Percentiles rank a stretch among this genome's conserved stretches.
Evolutionary conservation across 225 moss, liverwort and hornwort species (phyloP).

Genomic region (Takakia lepidozioides): DNA sequence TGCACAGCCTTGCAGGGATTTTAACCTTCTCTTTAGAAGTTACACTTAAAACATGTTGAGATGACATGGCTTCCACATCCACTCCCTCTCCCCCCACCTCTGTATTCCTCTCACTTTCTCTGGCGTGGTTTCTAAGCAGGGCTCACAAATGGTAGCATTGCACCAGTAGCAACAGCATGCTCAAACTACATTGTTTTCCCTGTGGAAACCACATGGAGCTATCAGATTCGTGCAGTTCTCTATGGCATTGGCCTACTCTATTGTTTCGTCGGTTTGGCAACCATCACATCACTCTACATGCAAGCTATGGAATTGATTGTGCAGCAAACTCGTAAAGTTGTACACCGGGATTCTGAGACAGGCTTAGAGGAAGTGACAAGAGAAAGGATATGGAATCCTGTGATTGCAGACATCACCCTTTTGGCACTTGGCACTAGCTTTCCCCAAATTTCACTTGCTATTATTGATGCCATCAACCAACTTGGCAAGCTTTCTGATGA

Average conservation of each 20-base stretch:
- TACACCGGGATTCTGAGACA: constrained; percentile 31
- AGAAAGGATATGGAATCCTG: constrained; percentile 71
- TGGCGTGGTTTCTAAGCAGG: constrained; percentile 22
- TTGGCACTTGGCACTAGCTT: constrained; percentile 85
- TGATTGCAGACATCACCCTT: constrained; percentile 86
- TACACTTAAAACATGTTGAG: too few species aligned
- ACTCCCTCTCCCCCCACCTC: too few species aligned
- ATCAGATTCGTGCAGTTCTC: constrained; percentile 52
- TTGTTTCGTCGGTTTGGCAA: constrained; percentile 78
- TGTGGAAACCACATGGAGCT: constrained; percentile 62
- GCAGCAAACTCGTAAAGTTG: constrained; percentile 55
- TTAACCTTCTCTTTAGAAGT: too few species aligned
- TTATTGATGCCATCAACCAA: constrained; percentile 71
- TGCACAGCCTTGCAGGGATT: too few species aligned
- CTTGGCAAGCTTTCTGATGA: constrained; percentile 49
- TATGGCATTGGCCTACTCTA: constrained; percentile 63
- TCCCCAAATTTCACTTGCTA: constrained; percentile 77
- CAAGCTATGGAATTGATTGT: constrained; percentile 82
- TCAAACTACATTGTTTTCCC: constrained; percentile 42
- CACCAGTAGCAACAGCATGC: constrained; percentile 22
- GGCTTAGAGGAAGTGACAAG: constrained; percentile 34
- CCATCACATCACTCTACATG: constrained; percentile 66
- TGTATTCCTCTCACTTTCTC: too few species aligned
- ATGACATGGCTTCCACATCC: too few species aligned
- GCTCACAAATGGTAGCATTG: constrained; percentile 22